Evolutionary conservation across 345 rosid genomes (phyloP), one percentile per base, ranked within the genome.

Genomic region (Aegle marmelos): DNA sequence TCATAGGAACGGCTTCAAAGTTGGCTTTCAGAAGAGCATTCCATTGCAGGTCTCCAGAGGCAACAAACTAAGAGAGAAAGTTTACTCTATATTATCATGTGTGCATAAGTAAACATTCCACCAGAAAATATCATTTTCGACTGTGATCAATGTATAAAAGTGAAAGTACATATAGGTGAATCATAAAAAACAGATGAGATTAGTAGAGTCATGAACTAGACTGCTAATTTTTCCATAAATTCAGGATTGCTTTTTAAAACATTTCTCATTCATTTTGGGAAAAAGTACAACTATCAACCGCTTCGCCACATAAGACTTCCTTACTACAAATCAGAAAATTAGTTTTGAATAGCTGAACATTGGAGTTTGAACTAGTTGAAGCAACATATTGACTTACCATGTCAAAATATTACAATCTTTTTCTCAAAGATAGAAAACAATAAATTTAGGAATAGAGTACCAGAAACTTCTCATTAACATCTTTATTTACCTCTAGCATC

Each of bases 1-100:
- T 92, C 93, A 91, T 93, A 6, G 98, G 98, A 88, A 92, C 93
- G 1, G 97, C 98, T 71, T 84, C 91, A 84, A 95, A 89, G 87
- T 95, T 92, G 28, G 95, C 97, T 83, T 87, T 91, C 68, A 91
- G 85, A 82, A 95, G 95, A 82, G 95, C 84, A 75, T 90, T 92
- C 89, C 87, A 88, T 27, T 91, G 97, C 66, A 95, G 86, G 83
- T 89, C 78, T 79, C 91, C 95, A 74, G 93, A 87, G 25, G 95
- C 94, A 71, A 83, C 98, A 80, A 84, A 89, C 98, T 95, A 87
- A 76, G 79, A 81, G 78, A 58, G 48, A 68, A 73, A 58, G 66
- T 31, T 75, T 48, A 63, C 11, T 75, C 57, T 28, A 21, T 60
- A 41, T 60, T 53, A 31, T 21, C 54, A 39, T 6, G 37, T 24